Conservation (phyloP, 768 basidiomycete genomes). For the Trametes meyenii region DNA sequence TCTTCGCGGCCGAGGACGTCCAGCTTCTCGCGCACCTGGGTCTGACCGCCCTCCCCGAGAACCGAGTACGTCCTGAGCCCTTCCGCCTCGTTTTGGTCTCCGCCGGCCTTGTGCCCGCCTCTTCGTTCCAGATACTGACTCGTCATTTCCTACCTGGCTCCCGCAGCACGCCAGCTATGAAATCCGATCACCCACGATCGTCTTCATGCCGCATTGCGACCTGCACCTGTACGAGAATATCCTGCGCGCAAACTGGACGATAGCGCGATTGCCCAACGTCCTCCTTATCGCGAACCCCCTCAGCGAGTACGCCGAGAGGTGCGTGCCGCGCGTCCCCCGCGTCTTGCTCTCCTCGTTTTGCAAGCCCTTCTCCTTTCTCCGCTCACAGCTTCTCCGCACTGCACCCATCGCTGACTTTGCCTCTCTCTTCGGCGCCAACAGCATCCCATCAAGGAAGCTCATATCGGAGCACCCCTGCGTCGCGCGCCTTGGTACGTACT, state of each 20-base stretch:
- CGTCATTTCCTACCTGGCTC: not conserved
- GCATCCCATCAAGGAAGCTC: slow-evolving; percentile 55
- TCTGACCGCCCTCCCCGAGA: slow-evolving; percentile 42
- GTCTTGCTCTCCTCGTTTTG: slow-evolving; percentile 8
- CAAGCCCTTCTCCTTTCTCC: slow-evolving; percentile 8
- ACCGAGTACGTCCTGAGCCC: slow-evolving; percentile 50
- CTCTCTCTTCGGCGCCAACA: slow-evolving; percentile 31
- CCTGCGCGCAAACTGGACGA: slow-evolving; percentile 62
- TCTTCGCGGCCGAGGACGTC: slow-evolving; percentile 65
- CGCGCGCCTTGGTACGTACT: slow-evolving; percentile 51
- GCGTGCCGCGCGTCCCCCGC: slow-evolving; percentile 25
- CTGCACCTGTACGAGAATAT: slow-evolving; percentile 68
- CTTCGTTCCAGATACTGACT: not conserved
- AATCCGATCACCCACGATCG: slow-evolving; percentile 52
- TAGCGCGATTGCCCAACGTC: slow-evolving; percentile 46
- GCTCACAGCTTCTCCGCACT: slow-evolving; percentile 15
- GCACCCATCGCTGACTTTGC: slow-evolving; percentile 14
- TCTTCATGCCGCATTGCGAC: slow-evolving; percentile 84
- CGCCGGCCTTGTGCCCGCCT: slow-evolving; percentile 4
- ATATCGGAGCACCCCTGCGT: slow-evolving; percentile 55
- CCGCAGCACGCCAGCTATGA: slow-evolving; percentile 39
- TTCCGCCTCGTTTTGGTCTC: slow-evolving; percentile 5
- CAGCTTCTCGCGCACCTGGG: slow-evolving; percentile 47
- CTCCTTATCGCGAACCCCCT: slow-evolving; percentile 70
- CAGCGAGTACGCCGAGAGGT: slow-evolving; percentile 71